Evolutionary conservation across 2,329 filamentous ascomycete species (phyloP).

Genomic region (Venturia nashicola): DNA sequence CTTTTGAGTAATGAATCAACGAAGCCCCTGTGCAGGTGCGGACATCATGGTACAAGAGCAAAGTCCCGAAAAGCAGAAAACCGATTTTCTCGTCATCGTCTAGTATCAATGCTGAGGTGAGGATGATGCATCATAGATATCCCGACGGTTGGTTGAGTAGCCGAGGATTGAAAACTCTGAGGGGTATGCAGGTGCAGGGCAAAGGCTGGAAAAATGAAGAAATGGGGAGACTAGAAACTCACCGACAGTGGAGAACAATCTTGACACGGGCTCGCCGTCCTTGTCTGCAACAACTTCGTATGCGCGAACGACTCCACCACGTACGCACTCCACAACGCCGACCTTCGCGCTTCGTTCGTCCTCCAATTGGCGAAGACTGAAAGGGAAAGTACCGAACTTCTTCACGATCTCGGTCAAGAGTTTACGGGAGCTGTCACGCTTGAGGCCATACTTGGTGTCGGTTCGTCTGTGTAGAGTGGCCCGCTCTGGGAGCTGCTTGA

Average conservation of each 20-base stretch:
- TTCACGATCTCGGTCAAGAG: constrained; percentile 89
- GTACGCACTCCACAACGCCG: constrained; percentile 92
- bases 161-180: not conserved
- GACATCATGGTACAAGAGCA: not conserved
- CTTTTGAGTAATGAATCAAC: not conserved
- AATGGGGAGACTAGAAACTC: constrained; percentile 32
- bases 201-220: not conserved
- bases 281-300: constrained; percentile 96
- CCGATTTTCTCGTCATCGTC: too few species aligned
- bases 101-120: not conserved
- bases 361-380: constrained; percentile 91
- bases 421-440: constrained; percentile 86
- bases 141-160: not conserved
- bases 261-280: constrained; percentile 71
- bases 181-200: not conserved
- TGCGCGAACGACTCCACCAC: constrained; percentile 81
- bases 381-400: constrained; percentile 96
- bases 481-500: constrained; percentile 80
- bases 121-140: not conserved
- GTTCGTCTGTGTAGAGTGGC: constrained; percentile 90
- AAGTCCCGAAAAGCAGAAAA: too few species aligned
- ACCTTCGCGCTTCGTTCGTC: constrained; percentile 93
- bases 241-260: constrained; percentile 88
- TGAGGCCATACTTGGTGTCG: constrained; percentile 79
- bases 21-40: not conserved